Evolutionary conservation across 1,284 basidiomycete genomes (phyloP).

Genomic region (Boletus calvinii): DNA sequence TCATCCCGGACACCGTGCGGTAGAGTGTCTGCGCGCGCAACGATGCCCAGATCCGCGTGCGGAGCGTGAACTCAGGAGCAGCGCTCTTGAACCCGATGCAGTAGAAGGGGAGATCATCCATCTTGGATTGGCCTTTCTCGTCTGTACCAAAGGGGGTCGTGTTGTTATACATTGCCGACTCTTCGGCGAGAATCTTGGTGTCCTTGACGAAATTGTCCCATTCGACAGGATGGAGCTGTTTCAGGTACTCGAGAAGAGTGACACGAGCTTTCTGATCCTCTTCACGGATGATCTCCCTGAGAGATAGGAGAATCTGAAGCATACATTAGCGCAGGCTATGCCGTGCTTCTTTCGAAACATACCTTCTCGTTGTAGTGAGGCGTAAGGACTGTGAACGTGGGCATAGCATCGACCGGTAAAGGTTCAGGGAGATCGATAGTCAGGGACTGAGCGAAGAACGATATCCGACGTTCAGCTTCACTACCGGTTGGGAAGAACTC

Average conservation of each 20-base stretch:
- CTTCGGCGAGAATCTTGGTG: conserved; percentile 98
- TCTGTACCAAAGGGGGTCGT: conserved; percentile 78
- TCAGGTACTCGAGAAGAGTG: conserved; percentile 94
- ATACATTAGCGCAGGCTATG: conserved; percentile 11
- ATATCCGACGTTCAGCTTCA: conserved; percentile 93
- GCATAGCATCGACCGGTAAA: conserved; percentile 93
- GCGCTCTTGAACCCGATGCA: conserved; percentile 99
- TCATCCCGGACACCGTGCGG: conserved; percentile 98
- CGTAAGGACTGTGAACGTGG: conserved; percentile 93
- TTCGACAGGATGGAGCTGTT: conserved; percentile 96
- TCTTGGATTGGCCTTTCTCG: conserved; percentile 85
- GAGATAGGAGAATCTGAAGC: conserved; percentile 78
- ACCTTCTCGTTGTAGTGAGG: conserved; percentile 97
- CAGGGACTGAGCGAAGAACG: conserved; percentile 94
- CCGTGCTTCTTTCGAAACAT: not conserved
- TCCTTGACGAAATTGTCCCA: conserved; percentile 99
- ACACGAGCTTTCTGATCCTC: conserved; percentile 95
- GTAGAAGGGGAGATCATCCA: conserved; percentile 97
- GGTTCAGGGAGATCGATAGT: conserved; percentile 89
- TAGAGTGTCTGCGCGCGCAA: conserved; percentile 98
- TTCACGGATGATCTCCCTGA: conserved; percentile 95
- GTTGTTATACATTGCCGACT: conserved; percentile 85
- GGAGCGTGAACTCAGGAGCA: conserved; percentile 96
- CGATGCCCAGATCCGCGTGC: conserved; percentile 99
- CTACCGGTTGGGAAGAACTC: conserved; percentile 93